phyloP scores from a whole-genome alignment of 345 rosid species.

The Luvunga scandens region DNA sequence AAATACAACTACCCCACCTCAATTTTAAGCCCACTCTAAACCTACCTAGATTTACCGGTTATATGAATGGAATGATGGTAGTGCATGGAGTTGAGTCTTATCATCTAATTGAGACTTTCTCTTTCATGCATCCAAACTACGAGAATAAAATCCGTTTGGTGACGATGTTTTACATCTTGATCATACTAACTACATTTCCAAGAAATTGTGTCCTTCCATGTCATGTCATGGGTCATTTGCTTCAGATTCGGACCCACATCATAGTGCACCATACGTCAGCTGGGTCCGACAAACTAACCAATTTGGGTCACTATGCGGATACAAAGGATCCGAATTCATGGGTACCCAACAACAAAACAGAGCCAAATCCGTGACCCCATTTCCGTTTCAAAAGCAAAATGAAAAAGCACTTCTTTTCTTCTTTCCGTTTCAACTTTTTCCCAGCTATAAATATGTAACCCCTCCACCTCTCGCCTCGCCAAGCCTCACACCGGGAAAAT shows the following conservation, averaged over 20 bases:
- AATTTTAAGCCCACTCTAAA: no score
- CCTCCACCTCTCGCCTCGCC: conserved; percentile 9
- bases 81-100: no score
- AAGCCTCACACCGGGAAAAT: neutral
- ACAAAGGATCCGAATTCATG: conserved; percentile 10
- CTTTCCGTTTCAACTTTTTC: neutral
- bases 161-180: neutral
- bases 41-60: no score
- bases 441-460: conserved; percentile 30
- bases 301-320: conserved; percentile 8
- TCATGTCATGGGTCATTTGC: neutral
- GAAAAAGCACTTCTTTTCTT: neutral
- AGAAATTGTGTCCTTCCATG: conserved; percentile 6
- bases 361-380: conserved; percentile 26
- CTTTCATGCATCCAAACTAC: neutral
- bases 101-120: no score
- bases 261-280: neutral
- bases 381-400: neutral
- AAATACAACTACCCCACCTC: no score
- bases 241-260: neutral
- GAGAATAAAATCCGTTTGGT: neutral
- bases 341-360: conserved; percentile 5
- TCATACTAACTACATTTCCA: neutral
- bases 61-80: no score
- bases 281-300: conserved; percentile 1